Evolutionary conservation across 2,329 filamentous ascomycete genomes (phyloP).

Genomic region (Diaporthe longicolla): DNA sequence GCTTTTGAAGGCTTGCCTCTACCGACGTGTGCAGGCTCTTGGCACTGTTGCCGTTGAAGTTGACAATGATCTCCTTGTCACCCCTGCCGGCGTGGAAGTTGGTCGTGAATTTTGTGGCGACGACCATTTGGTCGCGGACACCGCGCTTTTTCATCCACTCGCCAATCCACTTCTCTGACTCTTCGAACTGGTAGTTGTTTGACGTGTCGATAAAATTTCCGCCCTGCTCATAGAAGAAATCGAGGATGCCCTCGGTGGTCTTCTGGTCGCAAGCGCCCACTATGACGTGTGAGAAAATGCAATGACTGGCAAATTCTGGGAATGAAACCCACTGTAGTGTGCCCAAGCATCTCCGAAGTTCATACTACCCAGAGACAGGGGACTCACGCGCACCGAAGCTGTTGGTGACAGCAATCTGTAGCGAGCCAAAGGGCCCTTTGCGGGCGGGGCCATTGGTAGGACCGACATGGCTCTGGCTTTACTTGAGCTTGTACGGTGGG

Average conservation of each 20-base stretch:
- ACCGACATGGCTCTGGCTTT: conserved; percentile 44
- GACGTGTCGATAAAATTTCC: conserved; percentile 80
- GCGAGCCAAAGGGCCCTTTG: conserved; percentile 72
- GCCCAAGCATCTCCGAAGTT: conserved; percentile 36
- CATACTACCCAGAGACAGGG: conserved; percentile 67
- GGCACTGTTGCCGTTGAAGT: conserved; percentile 70
- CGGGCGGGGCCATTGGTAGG: conserved; percentile 59
- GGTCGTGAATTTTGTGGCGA: conserved; percentile 76
- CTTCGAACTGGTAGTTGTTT: conserved; percentile 75
- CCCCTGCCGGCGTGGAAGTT: conserved; percentile 58
- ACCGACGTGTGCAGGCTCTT: conserved; percentile 73
- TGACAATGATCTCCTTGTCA: conserved; percentile 58
- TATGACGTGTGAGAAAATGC: not conserved
- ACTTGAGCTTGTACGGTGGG: not conserved
- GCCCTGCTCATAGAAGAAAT: conserved; percentile 73
- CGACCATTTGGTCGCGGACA: conserved; percentile 73
- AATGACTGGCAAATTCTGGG: not conserved
- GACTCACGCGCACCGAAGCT: conserved; percentile 75
- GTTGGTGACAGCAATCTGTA: conserved; percentile 77
- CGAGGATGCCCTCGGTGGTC: conserved; percentile 73
- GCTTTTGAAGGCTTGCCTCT: conserved; percentile 59
- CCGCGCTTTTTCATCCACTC: conserved; percentile 77
- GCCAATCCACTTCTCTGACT: conserved; percentile 77
- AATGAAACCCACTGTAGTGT: not conserved
- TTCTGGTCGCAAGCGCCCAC: conserved; percentile 74